Base-by-base conservation (phyloP, 345 rosid species). In the Camelina sativa region DNA sequence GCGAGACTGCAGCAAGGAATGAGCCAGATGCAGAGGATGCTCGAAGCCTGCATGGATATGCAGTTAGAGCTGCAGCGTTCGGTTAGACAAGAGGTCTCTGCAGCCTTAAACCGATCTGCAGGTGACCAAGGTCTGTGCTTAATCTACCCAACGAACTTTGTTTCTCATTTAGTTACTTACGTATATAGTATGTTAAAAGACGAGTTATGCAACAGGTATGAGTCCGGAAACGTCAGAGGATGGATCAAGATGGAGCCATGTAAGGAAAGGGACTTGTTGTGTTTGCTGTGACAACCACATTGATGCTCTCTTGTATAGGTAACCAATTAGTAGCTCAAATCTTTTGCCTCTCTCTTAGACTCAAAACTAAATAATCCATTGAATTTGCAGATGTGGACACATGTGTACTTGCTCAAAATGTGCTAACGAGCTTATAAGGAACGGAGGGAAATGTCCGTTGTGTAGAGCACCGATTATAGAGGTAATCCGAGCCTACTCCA, bases 31-130 rank as follows among this genome's bases (percentile, higher is more conserved):
- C 99, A 96, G 85, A 89, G 97, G 79, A 92, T 89, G 96, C 75
- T 96, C 56, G 99, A 96, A 73, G 92, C 98, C 73, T 90, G 98
- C 85, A 92, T 96, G 98, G 97, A 96, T 80, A 96, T 96, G 99
- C 99, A 96, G 56, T 85, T 96, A 44, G 99, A 92, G 88, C 76
- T 96, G 75, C 99, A 96, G 80, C 93, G 98, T 60, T 92, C 99
- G 6, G 99, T 96, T 22, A 87, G 97, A 76, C 99, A 96, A 83
- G 99, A 92, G 80, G 98, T 96, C 16, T 92, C 99, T 58, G 99
- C 98, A 22, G 98, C 97, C 55, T 87, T 96, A 65, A 96, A 96
- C 79, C 87, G 97, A 67, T 84, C 89, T 46, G 67, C 81, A 37
- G 85, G 87, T 50, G 96, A 84, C 79, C 84, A 81, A 89, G 98